Evolutionary conservation across 176 grass and related monocot genomes (phyloP).

Genomic region (Triticum urartu): DNA sequence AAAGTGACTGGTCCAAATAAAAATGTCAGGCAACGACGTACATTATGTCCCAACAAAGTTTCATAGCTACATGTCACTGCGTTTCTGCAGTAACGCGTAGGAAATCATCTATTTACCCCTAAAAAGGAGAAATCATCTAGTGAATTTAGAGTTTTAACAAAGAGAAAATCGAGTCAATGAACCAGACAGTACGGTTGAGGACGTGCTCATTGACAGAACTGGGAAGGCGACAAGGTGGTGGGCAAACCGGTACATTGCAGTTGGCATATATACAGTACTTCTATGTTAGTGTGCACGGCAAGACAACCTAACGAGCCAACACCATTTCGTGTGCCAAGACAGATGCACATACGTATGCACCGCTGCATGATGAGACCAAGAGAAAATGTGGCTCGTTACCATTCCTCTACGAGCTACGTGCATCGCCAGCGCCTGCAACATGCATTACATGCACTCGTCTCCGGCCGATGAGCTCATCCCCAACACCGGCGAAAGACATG

Average conservation of each 20-base stretch:
- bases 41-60: too few relatives aligned
- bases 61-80: too few relatives aligned
- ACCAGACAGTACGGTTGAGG: too few relatives aligned
- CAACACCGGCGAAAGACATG: not conserved
- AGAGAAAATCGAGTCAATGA: too few relatives aligned
- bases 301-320: not conserved
- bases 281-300: conserved; percentile 15
- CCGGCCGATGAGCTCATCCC: not conserved
- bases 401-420: not conserved
- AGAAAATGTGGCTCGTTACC: conserved; percentile 20
- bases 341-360: not conserved
- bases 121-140: too few relatives aligned
- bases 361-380: not conserved
- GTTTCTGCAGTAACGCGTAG: too few relatives aligned
- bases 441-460: not conserved
- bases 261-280: too few relatives aligned
- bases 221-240: not conserved
- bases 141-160: too few relatives aligned
- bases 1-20: too few relatives aligned
- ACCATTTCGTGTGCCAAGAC: not conserved
- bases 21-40: too few relatives aligned
- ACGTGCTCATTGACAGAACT: not conserved
- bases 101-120: too few relatives aligned
- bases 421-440: too few relatives aligned
- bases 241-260: not conserved